Evolutionary conservation across 345 rosid species (phyloP), one percentile per base, ranked within the genome.

Genomic region (Anastatica hierochuntica): DNA sequence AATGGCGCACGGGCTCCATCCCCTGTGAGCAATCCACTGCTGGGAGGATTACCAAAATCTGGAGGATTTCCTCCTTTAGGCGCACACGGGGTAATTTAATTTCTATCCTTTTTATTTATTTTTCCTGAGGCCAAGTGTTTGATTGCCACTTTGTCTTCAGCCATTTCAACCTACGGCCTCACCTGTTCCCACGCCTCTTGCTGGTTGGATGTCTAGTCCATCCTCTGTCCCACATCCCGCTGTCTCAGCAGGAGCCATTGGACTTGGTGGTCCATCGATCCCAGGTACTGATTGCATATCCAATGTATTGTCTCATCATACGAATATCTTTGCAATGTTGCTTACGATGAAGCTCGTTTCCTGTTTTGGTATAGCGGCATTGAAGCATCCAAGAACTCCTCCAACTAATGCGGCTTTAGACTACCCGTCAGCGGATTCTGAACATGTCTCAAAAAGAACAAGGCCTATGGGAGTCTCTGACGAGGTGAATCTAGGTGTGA

Each of bases 151-250:
- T 43, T 65, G 14, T 63, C 56, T 56, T 53, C 78, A 92, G 99
- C 94, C 95, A 34, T 92, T 92, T 74, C 97, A 88, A 68, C 85
- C 94, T 19, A 66, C 88, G 19, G 73, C 94, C 30, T 81, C 94
- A 1, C 66, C 82, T 4, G 85, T 83, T 58, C 88, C 94, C 43
- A 75, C 94, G 27, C 84, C 90, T 49, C 95, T 88, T 56, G 99
- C 99, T 24, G 84, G 97, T 71, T 88, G 99, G 99, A 92, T 92
- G 99, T 77, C 99, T 35, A 83, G 69, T 70, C 82, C 99, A 60
- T 62, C 98, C 21, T 65, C 88, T 49, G 86, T 83, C 38, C 65
- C 86, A 54, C 97, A 85, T 72, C 84, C 86, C 36, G 81, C 90
- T 30, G 87, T 79, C 47, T 79, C 95, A 43, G 89, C 88, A 43